phyloP scores from a whole-genome alignment of 1,284 basidiomycete genomes.

The Athelia psychrophila region DNA sequence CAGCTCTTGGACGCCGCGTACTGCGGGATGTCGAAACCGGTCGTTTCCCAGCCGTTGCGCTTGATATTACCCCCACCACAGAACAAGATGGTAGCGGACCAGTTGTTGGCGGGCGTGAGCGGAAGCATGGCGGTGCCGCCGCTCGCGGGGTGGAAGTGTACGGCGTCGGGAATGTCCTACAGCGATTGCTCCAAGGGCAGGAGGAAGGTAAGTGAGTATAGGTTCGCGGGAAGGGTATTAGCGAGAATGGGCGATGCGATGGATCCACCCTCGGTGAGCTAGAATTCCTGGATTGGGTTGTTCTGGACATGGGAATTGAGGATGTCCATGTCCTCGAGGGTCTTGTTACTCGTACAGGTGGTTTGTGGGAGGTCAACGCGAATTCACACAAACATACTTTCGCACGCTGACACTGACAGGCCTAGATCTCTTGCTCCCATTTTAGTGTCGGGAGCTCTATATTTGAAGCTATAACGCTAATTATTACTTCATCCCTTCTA shows the following conservation, averaged over 20 bases:
- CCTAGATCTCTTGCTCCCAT: too few species aligned
- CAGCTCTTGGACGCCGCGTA: conserved; percentile 54
- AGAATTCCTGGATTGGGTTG: conserved; percentile 79
- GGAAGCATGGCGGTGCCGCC: conserved; percentile 86
- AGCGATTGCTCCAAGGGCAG: conserved; percentile 59
- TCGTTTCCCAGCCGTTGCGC: conserved; percentile 38
- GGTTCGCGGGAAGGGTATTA: conserved; percentile 56
- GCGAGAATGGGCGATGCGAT: conserved; percentile 49
- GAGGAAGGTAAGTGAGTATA: conserved; percentile 61
- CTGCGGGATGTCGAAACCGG: conserved; percentile 47
- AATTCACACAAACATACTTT: too few species aligned
- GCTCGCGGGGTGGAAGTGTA: conserved; percentile 67
- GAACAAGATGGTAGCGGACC: conserved; percentile 83
- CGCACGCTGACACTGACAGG: too few species aligned
- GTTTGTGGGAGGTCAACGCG: too few species aligned
- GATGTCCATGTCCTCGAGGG: too few species aligned
- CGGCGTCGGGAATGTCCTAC: conserved; percentile 64
- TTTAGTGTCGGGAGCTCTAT: too few species aligned
- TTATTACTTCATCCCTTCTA: too few species aligned
- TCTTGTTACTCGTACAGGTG: too few species aligned
- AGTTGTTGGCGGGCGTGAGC: conserved; percentile 85
- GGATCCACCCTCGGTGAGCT: conserved; percentile 55
- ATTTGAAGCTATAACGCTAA: too few species aligned
- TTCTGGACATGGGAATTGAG: too few species aligned
- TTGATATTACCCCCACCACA: conserved; percentile 81